Base-by-base conservation (phyloP, 306 rosid genomes). In the Pyrus bretschneideri region DNA sequence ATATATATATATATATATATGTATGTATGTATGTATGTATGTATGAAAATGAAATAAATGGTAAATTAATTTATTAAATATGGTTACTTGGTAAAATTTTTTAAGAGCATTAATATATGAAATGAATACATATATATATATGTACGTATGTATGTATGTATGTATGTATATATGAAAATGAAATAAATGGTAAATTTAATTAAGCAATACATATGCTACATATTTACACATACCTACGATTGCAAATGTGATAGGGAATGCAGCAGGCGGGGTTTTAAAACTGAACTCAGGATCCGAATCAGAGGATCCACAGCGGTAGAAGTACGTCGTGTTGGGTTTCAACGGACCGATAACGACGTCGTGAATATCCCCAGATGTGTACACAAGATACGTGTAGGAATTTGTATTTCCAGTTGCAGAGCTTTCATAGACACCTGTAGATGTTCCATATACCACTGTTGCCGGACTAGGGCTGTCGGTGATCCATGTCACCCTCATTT, bases 401-500 rank as follows among this genome's bases (percentile, higher is more conserved):
- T 82, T 68, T 57, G 91, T 85, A 0, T 30, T 67, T 19, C 99
- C 97, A 5, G 76, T 78, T 27, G 81, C 87, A n/a, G 78, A 30
- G 29, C 18, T 11, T 1, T 68, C 62, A 67, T 82, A 68, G 18
- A 76, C 85, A 17, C 86, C 86, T 3, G 92, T 82, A 67, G 88
- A 77, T 74, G 84, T 73, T 38, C 93, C 83, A 38, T 86, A 95
- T 5, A 78, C 65, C 2, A 95, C 87, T 76, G 64, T 85, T 40
- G 93, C 77, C 0, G 81, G 23, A 10, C 79, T 78, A 58, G 87
- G 67, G 51, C 64, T 70, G 4, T 79, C 25, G 2, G 99, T 89
- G 9, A 89, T 82, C 99, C 99, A 95, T 3, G 93, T 65, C 72
- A 95, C 83, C 66, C 91, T 89, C 91, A 91, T 88, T 76, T 78